phyloP scores from a whole-genome alignment of 1,139 yeast species.

The Candida freyschussii region DNA sequence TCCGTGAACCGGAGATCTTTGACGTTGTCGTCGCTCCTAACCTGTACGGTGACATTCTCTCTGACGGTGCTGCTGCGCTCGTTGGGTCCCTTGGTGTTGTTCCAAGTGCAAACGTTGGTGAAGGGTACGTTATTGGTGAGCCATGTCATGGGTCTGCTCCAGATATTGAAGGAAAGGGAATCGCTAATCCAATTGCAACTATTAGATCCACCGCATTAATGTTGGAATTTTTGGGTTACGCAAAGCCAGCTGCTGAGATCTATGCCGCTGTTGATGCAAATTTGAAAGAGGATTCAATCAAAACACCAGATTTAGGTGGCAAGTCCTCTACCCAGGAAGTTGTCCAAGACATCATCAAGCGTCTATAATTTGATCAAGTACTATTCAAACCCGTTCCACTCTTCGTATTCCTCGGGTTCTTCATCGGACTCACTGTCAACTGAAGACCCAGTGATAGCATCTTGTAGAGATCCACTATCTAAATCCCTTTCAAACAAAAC shows the following conservation, averaged over 20 bases:
- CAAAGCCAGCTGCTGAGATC: conserved; percentile 86
- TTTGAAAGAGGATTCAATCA: conserved; percentile 71
- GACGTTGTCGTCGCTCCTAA: conserved; percentile 99
- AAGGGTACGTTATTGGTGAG: conserved; percentile 92
- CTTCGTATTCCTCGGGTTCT: conserved; percentile 17
- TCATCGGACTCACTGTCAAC: conserved; percentile 5
- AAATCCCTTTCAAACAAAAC: conserved; percentile 39
- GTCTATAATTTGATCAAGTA: conserved; percentile 32
- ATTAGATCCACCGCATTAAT: conserved; percentile 95
- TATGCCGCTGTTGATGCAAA: conserved; percentile 94
- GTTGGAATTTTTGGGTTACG: conserved; percentile 93
- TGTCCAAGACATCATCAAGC: conserved; percentile 67
- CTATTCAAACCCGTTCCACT: conserved; percentile 31
- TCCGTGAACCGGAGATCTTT: conserved; percentile 94
- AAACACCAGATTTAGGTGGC: conserved; percentile 96
- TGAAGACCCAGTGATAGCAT: too few relatives aligned
- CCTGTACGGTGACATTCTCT: conserved; percentile 92
- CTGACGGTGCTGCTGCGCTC: conserved; percentile 98
- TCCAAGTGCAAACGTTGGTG: conserved; percentile 98
- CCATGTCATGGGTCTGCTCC: conserved; percentile 99
- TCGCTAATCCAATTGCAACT: conserved; percentile 96
- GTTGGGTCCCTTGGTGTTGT: conserved; percentile 98
- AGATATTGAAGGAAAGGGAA: conserved; percentile 92
- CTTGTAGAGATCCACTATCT: conserved; percentile 2
- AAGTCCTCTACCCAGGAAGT: conserved; percentile 81